Evolutionary conservation across 2,329 filamentous ascomycete genomes (phyloP), one percentile per base, ranked within the genome.

Genomic region (Beauveria australis): DNA sequence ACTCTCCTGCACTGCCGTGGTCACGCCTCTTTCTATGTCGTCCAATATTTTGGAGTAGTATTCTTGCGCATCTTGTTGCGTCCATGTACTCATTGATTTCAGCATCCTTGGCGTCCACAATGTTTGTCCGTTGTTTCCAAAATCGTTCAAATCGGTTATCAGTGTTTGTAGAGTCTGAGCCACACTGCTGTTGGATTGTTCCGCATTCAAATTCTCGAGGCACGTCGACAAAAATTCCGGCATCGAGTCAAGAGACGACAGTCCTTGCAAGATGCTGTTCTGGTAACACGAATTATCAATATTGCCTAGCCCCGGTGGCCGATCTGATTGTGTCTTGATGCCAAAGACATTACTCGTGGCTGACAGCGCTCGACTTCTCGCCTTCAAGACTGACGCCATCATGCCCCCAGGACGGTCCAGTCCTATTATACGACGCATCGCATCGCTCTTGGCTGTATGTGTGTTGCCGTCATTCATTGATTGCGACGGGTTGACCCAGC

Each of bases 271-370:
- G 22, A 97, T 88, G 70, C 92, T 97, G 73, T 99, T 99, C 74
- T 97, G 94, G 72, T 96, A 99, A 77, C 94, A 97, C 1, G 92
- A 96, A 71, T 97, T 96, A 76, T 96, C 91, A 76, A 87, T 88
- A 72, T 99, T 99, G 10, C 91, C 91, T 58, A 97, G 76, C 0
- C 94, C 94, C 1, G 78, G 81, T 54, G 79, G 89, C 37, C 74
- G 73, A 49, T 80, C 76, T 26, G 73, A 68, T 26, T 72, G 72
- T 26, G 67, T 65, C 64, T 77, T 80, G 26, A 75, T 64, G 28
- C 72, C 70, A 58, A 77, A 67, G 41, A 75, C 70, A 59, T 69
- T 75, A 46, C 74, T 78, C 1, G 81, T 82, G 52, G 87, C 70
- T 14, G 78, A 80, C 44, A 86, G 71, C 22, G 81, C 79, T 60